Evolutionary conservation across 495 filamentous ascomycete species (phyloP).

Genomic region (Chaetomium fimeti): DNA sequence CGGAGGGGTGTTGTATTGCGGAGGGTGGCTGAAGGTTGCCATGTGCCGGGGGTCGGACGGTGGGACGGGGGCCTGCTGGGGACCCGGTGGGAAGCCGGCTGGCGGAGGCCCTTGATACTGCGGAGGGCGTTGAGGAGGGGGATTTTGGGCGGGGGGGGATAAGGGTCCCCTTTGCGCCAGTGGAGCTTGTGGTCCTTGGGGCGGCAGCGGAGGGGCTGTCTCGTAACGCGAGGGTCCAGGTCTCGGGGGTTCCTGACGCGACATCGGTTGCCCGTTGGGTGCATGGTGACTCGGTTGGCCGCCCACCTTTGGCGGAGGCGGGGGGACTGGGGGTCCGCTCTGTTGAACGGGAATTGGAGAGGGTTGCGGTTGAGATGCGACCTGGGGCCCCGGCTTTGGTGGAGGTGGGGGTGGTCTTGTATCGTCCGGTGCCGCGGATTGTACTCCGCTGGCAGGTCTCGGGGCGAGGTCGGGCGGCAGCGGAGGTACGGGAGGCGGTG

Average conservation of each 20-base stretch:
- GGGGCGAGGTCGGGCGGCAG: constrained; percentile 38
- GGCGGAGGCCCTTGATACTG: constrained; percentile 41
- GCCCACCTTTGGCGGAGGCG: constrained; percentile 35
- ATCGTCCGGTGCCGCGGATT: constrained; percentile 15
- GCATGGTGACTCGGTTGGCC: constrained; percentile 34
- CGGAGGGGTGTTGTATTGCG: constrained; percentile 28
- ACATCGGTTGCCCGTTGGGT: constrained; percentile 16
- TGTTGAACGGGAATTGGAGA: constrained; percentile 12
- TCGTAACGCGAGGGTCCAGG: constrained; percentile 44
- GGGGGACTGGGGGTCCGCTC: constrained; percentile 39
- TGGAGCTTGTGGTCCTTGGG: constrained; percentile 25
- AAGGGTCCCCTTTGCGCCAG: constrained; percentile 13
- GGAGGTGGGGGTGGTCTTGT: constrained; percentile 46
- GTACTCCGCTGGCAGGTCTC: constrained; percentile 22
- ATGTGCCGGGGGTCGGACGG: constrained; percentile 33
- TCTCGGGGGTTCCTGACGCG: constrained; percentile 33
- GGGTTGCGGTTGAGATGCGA: constrained; percentile 31
- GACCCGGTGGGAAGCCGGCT: constrained; percentile 30
- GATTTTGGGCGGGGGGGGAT: constrained; percentile 18
- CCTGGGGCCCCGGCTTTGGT: constrained; percentile 41
- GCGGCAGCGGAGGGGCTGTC: constrained; percentile 44
- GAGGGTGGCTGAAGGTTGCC: constrained; percentile 31
- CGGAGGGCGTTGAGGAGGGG: constrained; percentile 8
- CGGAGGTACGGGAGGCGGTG: constrained; percentile 45
- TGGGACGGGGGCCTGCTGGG: constrained; percentile 16